A percentile compares a stretch with the other conserved stretches of the same genome.
phyloP scores from a whole-genome alignment of 805 yeast genomes.

The Hanseniaspora thailandica region DNA sequence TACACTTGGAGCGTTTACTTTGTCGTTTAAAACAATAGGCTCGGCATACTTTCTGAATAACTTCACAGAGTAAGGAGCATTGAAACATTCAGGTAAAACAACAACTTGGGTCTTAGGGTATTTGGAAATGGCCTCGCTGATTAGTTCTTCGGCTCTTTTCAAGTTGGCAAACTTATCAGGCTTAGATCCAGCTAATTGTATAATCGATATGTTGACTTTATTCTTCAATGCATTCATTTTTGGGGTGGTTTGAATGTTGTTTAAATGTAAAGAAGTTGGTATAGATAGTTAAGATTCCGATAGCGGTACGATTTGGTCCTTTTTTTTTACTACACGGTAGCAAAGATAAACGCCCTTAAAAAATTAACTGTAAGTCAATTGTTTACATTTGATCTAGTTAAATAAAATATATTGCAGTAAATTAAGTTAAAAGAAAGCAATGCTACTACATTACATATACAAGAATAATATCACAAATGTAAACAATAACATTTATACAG shows the following conservation, averaged over 20 bases:
- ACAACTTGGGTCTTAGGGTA: slow-evolving; percentile 60
- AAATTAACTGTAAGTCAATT: no score
- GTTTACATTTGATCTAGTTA: no score
- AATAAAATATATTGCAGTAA: no score
- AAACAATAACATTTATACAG: no score
- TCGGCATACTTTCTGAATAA: slow-evolving; percentile 86
- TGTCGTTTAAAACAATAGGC: slow-evolving; percentile 56
- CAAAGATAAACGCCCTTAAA: no score
- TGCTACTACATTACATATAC: no score
- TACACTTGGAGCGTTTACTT: slow-evolving; percentile 43
- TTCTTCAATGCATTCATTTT: slow-evolving; percentile 28
- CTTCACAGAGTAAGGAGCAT: slow-evolving; percentile 83
- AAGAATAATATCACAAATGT: no score
- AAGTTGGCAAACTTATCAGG: slow-evolving; percentile 70
- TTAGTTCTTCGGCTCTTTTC: slow-evolving; percentile 49
- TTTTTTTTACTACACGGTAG: no score
- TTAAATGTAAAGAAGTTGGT: no score
- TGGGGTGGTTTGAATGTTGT: background rate
- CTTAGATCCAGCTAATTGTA: slow-evolving; percentile 65
- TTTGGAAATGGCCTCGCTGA: slow-evolving; percentile 47
- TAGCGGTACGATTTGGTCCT: no score
- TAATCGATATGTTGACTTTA: slow-evolving; percentile 63
- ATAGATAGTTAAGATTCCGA: no score
- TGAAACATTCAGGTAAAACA: slow-evolving; percentile 91
- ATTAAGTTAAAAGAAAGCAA: no score